Base-by-base conservation (phyloP, 352 stramenopile species). In the Aphanomyces astaci region DNA sequence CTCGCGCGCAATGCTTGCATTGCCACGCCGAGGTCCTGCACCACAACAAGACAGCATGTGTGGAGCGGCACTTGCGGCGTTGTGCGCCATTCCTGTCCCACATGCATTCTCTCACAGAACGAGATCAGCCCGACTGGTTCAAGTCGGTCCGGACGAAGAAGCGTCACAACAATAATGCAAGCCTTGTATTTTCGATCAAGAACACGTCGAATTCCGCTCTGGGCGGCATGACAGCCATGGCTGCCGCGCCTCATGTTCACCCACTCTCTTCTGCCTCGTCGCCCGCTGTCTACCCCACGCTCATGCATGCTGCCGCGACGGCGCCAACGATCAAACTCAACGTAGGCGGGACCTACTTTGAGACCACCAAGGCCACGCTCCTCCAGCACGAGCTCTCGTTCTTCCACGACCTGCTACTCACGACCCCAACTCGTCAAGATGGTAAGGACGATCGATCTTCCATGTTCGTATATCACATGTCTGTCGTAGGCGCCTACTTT, bases 1-100 rank as follows among this genome's bases (percentile, higher is more conserved):
- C 62, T 13, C 10, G 24, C 10, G 62, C 62, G 0, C 62, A 39
- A 39, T 68, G 62, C 51, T 59, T 59, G 48, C 62, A 68, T 39
- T 68, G 62, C 32, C 19, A 68, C 27, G 49, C 9, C 28, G 28
- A 57, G n/a, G 62, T 68, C n/a, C 3, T 68, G 2, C 62, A 68
- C 24, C 62, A 68, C 51, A 68, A 68, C 32, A 68, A 68, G 43
- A 68, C 62, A 15, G 62, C 62, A 17, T 68, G 62, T 48, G 62
- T 68, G 9, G 62, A 68, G 40, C 62, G 62, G 7, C 62, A 68
- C 40, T 31, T 68, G 27, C 36, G 40, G 27, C 56, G 54, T n/a
- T 68, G 62, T 4, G 15, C 28, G 32, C 62, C 62, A 22, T 68
- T 68, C 33, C 10, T 68, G 27, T 28, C n/a, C 32, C 51, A 33